phyloP scores from a whole-genome alignment of 345 rosid species.

The Nasturtium officinale region DNA sequence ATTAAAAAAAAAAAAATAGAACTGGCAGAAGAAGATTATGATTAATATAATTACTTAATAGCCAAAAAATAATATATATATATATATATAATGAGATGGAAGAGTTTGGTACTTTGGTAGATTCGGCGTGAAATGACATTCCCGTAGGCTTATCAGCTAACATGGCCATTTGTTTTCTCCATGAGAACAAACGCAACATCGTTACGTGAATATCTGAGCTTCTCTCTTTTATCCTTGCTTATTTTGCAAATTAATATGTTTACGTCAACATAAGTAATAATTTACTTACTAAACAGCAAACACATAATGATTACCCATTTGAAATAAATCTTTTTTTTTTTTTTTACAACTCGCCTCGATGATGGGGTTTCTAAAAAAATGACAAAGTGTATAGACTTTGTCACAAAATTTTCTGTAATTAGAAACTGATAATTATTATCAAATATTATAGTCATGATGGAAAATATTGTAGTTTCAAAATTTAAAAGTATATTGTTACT shows the following conservation, averaged over 20 bases:
- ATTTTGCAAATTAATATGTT: slow-evolving; percentile 21
- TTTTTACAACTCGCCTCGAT: slow-evolving; percentile 2
- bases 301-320: slow-evolving; percentile 28
- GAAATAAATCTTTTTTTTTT: slow-evolving; percentile 3
- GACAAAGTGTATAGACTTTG: too few relatives aligned
- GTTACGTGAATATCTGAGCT: slow-evolving; percentile 17
- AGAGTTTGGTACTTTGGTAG: slow-evolving; percentile 19
- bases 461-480: too few relatives aligned
- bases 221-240: slow-evolving; percentile 5
- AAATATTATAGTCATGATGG: background rate
- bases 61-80: too few relatives aligned
- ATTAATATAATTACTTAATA: background rate
- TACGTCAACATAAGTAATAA: slow-evolving; percentile 20
- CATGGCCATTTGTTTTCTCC: slow-evolving; percentile 5
- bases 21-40: background rate
- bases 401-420: background rate
- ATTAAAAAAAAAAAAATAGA: too few relatives aligned
- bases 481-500: background rate
- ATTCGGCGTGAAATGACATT: slow-evolving; percentile 19
- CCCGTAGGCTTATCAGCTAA: slow-evolving; percentile 4
- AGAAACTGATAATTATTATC: background rate
- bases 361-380: too few relatives aligned
- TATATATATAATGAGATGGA: slow-evolving; percentile 3
- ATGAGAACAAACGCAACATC: slow-evolving; percentile 19
- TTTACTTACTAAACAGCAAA: slow-evolving; percentile 8